These are phyloP conservation scores for Leucocoprinus birnbaumii DNA, from an alignment of 768 basidiomycete species.

Conservation along the genomic window DNA sequence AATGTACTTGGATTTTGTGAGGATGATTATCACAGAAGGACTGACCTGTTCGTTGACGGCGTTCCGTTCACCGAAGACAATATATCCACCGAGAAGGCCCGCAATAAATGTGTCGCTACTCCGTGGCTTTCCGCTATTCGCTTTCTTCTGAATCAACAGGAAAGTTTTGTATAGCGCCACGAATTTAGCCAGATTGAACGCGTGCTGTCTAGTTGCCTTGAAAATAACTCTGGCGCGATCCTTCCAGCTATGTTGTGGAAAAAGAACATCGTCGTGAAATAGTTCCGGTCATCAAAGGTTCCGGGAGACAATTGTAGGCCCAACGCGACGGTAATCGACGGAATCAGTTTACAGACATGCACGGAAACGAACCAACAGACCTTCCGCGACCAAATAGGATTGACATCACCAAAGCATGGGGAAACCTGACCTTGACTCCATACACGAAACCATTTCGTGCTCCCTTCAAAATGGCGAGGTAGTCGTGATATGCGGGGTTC, in stretches of 20 bases:
- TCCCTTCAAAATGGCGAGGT: conserved; percentile 91
- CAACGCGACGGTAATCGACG: neutral
- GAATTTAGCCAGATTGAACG: conserved; percentile 89
- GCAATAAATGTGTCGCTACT: conserved; percentile 87
- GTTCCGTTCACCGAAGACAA: conserved; percentile 82
- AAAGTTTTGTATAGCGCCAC: conserved; percentile 90
- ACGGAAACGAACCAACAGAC: conserved; percentile 45
- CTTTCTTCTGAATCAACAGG: conserved; percentile 77
- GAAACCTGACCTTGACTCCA: conserved; percentile 89
- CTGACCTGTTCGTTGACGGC: conserved; percentile 91
- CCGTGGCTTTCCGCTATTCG: conserved; percentile 80
- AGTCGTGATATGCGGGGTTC: conserved; percentile 83
- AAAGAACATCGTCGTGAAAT: neutral
- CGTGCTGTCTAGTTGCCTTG: conserved; percentile 86
- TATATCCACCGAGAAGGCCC: conserved; percentile 87
- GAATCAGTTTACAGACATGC: conserved; percentile 6
- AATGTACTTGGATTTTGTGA: neutral
- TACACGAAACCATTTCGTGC: conserved; percentile 89
- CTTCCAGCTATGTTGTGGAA: conserved; percentile 54
- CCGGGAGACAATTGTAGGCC: neutral
- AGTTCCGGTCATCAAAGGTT: neutral
- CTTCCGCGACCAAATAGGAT: conserved; percentile 90
- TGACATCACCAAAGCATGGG: conserved; percentile 96
- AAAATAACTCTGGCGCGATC: conserved; percentile 67
- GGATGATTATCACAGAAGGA: conserved; percentile 9